Conservation (phyloP, 257 asterid species). For the Nicotiana attenuata region DNA sequence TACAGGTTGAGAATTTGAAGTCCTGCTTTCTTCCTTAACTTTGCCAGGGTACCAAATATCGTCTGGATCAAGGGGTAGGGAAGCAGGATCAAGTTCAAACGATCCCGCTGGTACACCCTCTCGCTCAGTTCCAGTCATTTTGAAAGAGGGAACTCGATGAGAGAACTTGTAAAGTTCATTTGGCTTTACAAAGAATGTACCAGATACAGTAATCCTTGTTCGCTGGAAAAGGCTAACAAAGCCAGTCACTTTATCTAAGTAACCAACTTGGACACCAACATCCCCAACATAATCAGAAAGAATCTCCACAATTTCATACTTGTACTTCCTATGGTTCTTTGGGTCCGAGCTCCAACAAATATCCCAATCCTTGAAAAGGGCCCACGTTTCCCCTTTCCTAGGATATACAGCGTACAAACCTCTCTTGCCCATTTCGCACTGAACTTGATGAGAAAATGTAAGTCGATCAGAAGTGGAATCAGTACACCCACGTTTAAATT, state of each 20-base stretch:
- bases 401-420: conserved; percentile 51
- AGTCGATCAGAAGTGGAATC: conserved; percentile 16
- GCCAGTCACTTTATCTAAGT: conserved; percentile 53
- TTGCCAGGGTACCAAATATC: conserved; percentile 41
- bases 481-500: conserved; percentile 32
- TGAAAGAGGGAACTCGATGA: conserved; percentile 46
- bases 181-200: conserved; percentile 29
- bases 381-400: conserved; percentile 70
- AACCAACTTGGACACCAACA: conserved; percentile 44
- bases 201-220: conserved; percentile 17
- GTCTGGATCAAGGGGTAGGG: conserved; percentile 49
- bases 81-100: conserved; percentile 83
- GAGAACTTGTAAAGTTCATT: conserved; percentile 54
- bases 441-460: conserved; percentile 50
- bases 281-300: conserved; percentile 39
- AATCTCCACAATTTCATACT: conserved; percentile 70
- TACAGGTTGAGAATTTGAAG: conserved; percentile 14
- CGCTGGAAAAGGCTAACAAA: conserved; percentile 57
- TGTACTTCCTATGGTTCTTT: conserved; percentile 26
- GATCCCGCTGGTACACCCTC: conserved; percentile 68
- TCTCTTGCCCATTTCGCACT: conserved; percentile 31
- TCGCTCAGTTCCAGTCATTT: conserved; percentile 55
- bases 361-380: conserved; percentile 67
- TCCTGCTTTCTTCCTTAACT: conserved; percentile 6
- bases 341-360: conserved; percentile 45